These are phyloP conservation scores for Metschnikowia shivogae DNA, from an alignment of 805 yeast species.

Conservation along the genomic window DNA sequence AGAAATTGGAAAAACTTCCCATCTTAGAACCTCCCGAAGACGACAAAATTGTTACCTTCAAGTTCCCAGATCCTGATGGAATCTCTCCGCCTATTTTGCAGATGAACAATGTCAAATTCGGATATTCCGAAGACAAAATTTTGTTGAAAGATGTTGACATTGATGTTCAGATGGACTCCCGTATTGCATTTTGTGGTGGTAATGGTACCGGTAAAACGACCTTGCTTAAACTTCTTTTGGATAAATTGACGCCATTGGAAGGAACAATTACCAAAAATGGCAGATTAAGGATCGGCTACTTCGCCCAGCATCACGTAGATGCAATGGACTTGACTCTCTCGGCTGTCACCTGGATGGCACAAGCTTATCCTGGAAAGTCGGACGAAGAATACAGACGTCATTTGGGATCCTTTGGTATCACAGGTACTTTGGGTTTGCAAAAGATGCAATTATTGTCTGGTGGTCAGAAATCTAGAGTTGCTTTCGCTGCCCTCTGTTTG, in stretches of 20 bases:
- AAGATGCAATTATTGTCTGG: slow-evolving; percentile 88
- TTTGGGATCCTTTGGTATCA: slow-evolving; percentile 94
- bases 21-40: slow-evolving; percentile 91
- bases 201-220: slow-evolving; percentile 99
- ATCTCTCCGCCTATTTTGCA: slow-evolving; percentile 92
- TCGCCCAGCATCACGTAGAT: slow-evolving; percentile 98
- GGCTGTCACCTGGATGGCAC: slow-evolving; percentile 94
- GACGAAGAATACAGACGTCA: slow-evolving; percentile 97
- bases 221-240: slow-evolving; percentile 80
- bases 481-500: slow-evolving; percentile 92
- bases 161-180: slow-evolving; percentile 88
- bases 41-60: slow-evolving; percentile 78
- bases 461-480: slow-evolving; percentile 98
- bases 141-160: slow-evolving; percentile 75
- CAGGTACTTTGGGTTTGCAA: slow-evolving; percentile 89
- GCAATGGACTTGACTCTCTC: slow-evolving; percentile 84
- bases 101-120: slow-evolving; percentile 80
- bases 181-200: slow-evolving; percentile 97
- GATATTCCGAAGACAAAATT: slow-evolving; percentile 64
- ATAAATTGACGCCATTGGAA: slow-evolving; percentile 62
- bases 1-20: slow-evolving; percentile 93
- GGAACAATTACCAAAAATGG: slow-evolving; percentile 81
- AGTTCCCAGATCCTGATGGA: slow-evolving; percentile 92
- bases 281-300: slow-evolving; percentile 88
- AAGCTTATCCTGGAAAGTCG: slow-evolving; percentile 83